Evolutionary conservation across 2,329 filamentous ascomycete species (phyloP).

Genomic region (Chlorencoelia australis): DNA sequence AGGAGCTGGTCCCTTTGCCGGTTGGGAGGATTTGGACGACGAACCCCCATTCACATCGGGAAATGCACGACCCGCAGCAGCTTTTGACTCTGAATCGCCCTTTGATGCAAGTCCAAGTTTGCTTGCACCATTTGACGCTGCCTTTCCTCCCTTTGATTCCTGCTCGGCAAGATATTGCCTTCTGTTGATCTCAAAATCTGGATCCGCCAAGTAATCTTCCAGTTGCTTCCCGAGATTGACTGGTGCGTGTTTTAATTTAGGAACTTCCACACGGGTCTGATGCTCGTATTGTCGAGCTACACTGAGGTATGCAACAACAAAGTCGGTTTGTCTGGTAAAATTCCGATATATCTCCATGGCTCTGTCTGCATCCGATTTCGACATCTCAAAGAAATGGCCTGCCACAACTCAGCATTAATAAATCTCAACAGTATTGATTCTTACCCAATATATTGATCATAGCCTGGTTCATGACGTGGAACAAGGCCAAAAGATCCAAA

Average conservation of each 20-base stretch:
- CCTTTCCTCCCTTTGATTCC: conserved; percentile 43
- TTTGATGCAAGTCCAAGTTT: conserved; percentile 35
- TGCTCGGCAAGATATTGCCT: conserved; percentile 86
- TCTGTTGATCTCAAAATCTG: conserved; percentile 89
- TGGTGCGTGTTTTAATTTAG: conserved; percentile 93
- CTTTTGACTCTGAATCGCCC: conserved; percentile 21
- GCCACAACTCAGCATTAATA: conserved; percentile 16
- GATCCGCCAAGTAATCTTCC: conserved; percentile 88
- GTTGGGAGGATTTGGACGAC: conserved; percentile 31
- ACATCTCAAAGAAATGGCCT: conserved; percentile 99
- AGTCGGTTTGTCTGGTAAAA: conserved; percentile 86
- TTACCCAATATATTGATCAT: conserved; percentile 92
- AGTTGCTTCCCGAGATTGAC: conserved; percentile 82
- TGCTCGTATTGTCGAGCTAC: conserved; percentile 84
- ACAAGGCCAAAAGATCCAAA: conserved; percentile 78
- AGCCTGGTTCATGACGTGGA: conserved; percentile 92
- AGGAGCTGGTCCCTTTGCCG: conserved; percentile 45
- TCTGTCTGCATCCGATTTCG: conserved; percentile 81
- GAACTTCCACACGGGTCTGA: conserved; percentile 85
- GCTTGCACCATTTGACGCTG: conserved; percentile 25
- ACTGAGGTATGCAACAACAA: conserved; percentile 81
- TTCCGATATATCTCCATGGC: conserved; percentile 86
- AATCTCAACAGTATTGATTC: conserved; percentile 19
- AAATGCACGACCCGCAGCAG: conserved; percentile 20
- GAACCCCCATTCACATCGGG: conserved; percentile 24